Percentiles rank a stretch among this genome's conserved stretches.
phyloP scores from a whole-genome alignment of 2,329 filamentous ascomycete genomes.

The Penicillium thymicola region DNA sequence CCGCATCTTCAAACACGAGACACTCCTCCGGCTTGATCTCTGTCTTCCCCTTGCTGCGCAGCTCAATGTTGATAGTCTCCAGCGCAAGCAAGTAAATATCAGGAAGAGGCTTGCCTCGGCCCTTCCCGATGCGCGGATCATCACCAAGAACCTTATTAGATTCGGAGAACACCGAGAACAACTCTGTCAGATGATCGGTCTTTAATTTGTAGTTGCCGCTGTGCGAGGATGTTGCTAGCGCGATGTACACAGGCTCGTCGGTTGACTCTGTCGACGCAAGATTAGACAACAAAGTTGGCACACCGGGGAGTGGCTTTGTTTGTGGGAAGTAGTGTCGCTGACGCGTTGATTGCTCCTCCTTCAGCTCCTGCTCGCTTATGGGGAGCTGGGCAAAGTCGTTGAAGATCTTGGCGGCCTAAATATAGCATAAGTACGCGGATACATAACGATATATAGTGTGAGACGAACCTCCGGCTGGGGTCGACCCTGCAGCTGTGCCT shows the following conservation, averaged over 20 bases:
- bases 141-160: slow-evolving; percentile 80
- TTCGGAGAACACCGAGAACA: slow-evolving; percentile 61
- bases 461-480: slow-evolving; percentile 53
- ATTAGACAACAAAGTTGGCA: slow-evolving; percentile 60
- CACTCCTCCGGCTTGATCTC: slow-evolving; percentile 79
- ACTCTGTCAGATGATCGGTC: slow-evolving; percentile 53
- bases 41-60: slow-evolving; percentile 55
- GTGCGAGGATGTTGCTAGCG: slow-evolving; percentile 79
- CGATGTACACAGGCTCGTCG: slow-evolving; percentile 64
- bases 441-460: neutral
- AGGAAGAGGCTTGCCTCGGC: slow-evolving; percentile 88
- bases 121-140: slow-evolving; percentile 70
- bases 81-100: slow-evolving; percentile 92
- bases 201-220: slow-evolving; percentile 72
- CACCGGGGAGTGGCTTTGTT: slow-evolving; percentile 75
- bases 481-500: slow-evolving; percentile 76
- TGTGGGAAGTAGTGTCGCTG: slow-evolving; percentile 71
- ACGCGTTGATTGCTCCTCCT: slow-evolving; percentile 56
- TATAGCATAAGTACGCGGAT: slow-evolving; percentile 1
- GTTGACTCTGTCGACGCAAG: slow-evolving; percentile 35
- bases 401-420: slow-evolving; percentile 59
- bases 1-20: slow-evolving; percentile 92
- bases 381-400: slow-evolving; percentile 83
- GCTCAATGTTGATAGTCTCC: slow-evolving; percentile 73
- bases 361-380: slow-evolving; percentile 67